Base-by-base conservation (phyloP, 306 rosid species). In the Ammopiptanthus mongolicus region DNA sequence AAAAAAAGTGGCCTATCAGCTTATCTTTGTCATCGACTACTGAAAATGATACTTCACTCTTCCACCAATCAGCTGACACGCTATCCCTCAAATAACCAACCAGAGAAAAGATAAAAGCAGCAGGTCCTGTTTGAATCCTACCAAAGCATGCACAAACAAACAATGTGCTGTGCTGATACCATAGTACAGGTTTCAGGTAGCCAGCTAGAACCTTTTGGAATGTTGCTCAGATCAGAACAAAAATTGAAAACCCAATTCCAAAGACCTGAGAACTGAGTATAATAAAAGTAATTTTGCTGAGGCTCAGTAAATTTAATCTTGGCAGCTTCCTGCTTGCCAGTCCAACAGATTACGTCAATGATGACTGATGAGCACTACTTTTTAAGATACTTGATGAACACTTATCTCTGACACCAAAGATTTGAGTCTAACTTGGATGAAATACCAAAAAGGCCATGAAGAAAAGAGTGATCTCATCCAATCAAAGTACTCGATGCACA, bases 141-240 rank as follows among this genome's bases (percentile, higher is more conserved):
- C 57, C 46, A 55, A 25, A 50, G 33, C 82, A 80, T 84, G 78
- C 85, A 77, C 72, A 83, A 74, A 74, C 77, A 80, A 73, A 80
- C 81, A 80, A 67, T 3, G 3, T 46, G 9, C 21, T 37, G 33
- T 75, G 77, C 48, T 69, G 64, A 63, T 62, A 56, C 64, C 76
- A 53, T 75, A 46, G 65, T 61, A 78, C 75, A 58, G 68, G 58
- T 47, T 75, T 71, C 56, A 64, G 77, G 42, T 47, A 25, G 58
- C 91, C 89, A 88, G 85, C 89, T 86, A 76, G 11, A 79, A 74
- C 22, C 25, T 52, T 79, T 83, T 88, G 92, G 86, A 85, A 81
- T 69, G 82, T 84, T 81, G 88, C 71, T 77, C 75, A 52, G 78
- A 76, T 77, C 70, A 58, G 76, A 76, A 56, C 78, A 77, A 62